phyloP scores from a whole-genome alignment of 2,329 filamentous ascomycete species.

The Lasiodiplodia sp. region DNA sequence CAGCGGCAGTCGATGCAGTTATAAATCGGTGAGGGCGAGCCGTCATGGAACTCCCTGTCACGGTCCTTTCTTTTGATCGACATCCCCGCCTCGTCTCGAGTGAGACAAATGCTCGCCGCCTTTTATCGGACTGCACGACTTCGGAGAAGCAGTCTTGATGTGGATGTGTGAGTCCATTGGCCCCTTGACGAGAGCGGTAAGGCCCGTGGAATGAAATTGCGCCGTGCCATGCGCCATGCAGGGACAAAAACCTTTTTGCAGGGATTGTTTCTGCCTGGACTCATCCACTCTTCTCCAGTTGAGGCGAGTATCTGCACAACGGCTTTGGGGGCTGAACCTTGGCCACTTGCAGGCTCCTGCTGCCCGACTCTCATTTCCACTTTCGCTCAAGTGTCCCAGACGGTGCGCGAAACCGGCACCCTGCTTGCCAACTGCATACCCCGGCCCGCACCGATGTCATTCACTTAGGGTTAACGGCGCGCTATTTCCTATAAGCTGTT shows the following conservation, averaged over 20 bases:
- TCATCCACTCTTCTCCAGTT: no score
- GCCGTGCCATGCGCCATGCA: neutral
- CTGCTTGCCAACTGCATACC: neutral
- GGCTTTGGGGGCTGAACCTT: neutral
- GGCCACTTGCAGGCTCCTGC: neutral
- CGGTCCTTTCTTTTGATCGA: neutral
- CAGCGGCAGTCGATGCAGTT: neutral
- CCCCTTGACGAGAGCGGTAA: neutral
- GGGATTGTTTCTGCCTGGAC: neutral
- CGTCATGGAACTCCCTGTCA: neutral
- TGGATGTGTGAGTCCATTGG: neutral
- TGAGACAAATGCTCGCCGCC: neutral
- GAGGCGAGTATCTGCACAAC: neutral
- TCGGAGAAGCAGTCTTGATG: neutral
- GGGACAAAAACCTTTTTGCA: neutral
- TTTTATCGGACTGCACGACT: neutral
- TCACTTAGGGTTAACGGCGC: neutral
- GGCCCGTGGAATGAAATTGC: slow-evolving; percentile 7
- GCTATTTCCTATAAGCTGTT: neutral
- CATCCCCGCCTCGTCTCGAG: neutral
- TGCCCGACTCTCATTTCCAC: neutral
- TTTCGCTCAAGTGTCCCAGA: neutral
- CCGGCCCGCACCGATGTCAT: slow-evolving; percentile 8
- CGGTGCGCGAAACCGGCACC: neutral
- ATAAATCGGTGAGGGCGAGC: neutral